Evolutionary conservation across 2,329 filamentous ascomycete species (phyloP).

Genomic region (Achaetomium macrosporum): DNA sequence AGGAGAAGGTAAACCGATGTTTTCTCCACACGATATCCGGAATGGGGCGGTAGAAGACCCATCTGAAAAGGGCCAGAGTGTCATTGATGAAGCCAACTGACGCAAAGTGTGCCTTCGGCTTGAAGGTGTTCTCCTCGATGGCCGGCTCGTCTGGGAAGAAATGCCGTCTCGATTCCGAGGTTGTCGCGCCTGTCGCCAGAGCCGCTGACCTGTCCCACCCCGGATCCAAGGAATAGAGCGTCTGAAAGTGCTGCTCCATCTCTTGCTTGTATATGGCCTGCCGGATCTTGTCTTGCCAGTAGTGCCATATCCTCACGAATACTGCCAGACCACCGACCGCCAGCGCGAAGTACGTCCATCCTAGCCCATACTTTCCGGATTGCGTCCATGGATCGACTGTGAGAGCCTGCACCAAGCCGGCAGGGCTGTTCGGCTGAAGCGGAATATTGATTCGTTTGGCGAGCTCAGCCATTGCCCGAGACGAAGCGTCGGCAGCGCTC

Average conservation of each 20-base stretch:
- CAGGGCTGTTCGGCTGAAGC: constrained; percentile 52
- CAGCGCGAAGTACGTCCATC: constrained; percentile 83
- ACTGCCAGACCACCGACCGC: constrained; percentile 63
- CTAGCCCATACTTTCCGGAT: constrained; percentile 78
- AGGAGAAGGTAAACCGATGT: constrained; percentile 72
- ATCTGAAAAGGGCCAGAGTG: constrained; percentile 74
- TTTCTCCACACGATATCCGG: constrained; percentile 65
- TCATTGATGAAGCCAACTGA: constrained; percentile 72
- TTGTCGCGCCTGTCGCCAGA: constrained; percentile 40
- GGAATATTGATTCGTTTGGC: constrained; percentile 55
- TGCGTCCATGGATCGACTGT: constrained; percentile 72
- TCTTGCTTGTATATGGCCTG: constrained; percentile 84
- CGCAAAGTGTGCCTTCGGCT: constrained; percentile 66
- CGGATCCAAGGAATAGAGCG: constrained; percentile 46
- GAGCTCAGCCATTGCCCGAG: constrained; percentile 34
- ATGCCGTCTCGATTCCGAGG: constrained; percentile 51
- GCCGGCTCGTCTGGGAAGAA: constrained; percentile 66
- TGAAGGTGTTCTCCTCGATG: constrained; percentile 51
- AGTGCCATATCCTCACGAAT: constrained; percentile 72
- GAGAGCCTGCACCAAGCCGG: constrained; percentile 56
- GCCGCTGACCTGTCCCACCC: constrained; percentile 41
- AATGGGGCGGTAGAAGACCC: constrained; percentile 82
- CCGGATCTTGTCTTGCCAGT: constrained; percentile 89
- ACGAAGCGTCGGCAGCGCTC: constrained; percentile 30
- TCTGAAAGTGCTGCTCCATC: constrained; percentile 58